Evolutionary conservation across 331 rosid genomes (phyloP).

Genomic region (Dryas integrifolia): DNA sequence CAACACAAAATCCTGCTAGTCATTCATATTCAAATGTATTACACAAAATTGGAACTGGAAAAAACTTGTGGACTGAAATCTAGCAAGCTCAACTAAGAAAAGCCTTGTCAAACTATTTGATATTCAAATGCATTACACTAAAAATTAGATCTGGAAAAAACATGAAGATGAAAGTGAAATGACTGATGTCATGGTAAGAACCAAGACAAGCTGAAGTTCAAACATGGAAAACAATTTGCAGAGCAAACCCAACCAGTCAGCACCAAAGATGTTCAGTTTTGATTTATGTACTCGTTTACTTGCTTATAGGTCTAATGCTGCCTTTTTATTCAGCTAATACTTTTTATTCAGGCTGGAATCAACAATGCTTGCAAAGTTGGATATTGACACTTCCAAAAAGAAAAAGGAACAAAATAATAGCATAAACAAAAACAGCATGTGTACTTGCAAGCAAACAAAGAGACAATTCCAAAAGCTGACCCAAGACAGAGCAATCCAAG

Average conservation of each 20-base stretch:
- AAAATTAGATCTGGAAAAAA: background rate
- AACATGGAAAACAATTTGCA: background rate
- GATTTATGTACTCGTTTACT: background rate
- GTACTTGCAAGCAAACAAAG: background rate
- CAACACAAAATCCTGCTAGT: background rate
- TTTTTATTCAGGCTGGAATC: background rate
- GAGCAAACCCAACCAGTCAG: background rate
- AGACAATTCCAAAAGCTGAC: background rate
- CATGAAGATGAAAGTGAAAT: background rate
- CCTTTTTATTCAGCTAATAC: background rate
- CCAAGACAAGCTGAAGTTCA: background rate
- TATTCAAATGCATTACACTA: background rate
- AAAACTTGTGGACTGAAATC: background rate
- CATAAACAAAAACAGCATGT: background rate
- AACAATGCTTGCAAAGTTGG: background rate
- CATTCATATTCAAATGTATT: background rate
- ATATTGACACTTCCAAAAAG: constrained; percentile 4
- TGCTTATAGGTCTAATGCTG: background rate
- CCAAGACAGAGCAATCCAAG: constrained; percentile 3
- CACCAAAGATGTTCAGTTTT: background rate
- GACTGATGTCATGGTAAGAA: background rate
- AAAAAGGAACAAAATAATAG: background rate
- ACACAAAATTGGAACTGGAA: background rate
- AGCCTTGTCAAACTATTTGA: constrained; percentile 1
- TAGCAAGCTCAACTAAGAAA: constrained; percentile 1